Evolutionary conservation across 257 asterid genomes (phyloP), one percentile per base, ranked within the genome.

Genomic region (Petrea volubilis): DNA sequence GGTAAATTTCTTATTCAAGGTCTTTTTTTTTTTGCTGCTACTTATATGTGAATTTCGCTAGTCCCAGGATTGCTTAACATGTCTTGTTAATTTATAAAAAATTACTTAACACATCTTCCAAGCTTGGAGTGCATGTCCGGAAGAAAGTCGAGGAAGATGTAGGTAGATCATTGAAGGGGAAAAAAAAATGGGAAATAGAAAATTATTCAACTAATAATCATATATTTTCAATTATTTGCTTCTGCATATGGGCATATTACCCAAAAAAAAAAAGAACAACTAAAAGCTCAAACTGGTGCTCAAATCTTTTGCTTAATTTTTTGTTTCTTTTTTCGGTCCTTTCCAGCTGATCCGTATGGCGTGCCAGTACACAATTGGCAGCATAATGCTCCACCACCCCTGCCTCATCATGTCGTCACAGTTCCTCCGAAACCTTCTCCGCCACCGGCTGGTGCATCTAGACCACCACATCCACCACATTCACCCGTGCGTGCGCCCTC

Each of bases 291-390:
- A n/a, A n/a, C n/a, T n/a, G n/a, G n/a, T n/a, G n/a, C n/a, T n/a
- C n/a, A n/a, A n/a, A n/a, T n/a, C n/a, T n/a, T n/a, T n/a, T n/a
- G n/a, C n/a, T 63, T 8, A 63, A 21, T 10, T 2, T 25, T 64
- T 5, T 44, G 10, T 17, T 0, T 64, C 12, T 2, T 14, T n/a
- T 47, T 47, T 70, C 17, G 33, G n/a, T 27, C 17, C 23, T 72
- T 73, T 33, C 17, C 79, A 88, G 95, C 52, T 46, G 88, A 86
- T 34, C 74, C 85, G 9, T 77, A 81, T 76, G 85, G 88, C 24
- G 84, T 78, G 24, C 84, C 75, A 23, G 75, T 51, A 6, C 79
- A 84, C 25, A 80, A 85, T 28, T 85, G 93, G 93, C 90, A 82
- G 74, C 82, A 85, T 7, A 74, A 78, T 44, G 75, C 77, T 6